Base-by-base conservation (phyloP, 2,329 filamentous ascomycete species). In the Dothidotthia symphoricarpi region DNA sequence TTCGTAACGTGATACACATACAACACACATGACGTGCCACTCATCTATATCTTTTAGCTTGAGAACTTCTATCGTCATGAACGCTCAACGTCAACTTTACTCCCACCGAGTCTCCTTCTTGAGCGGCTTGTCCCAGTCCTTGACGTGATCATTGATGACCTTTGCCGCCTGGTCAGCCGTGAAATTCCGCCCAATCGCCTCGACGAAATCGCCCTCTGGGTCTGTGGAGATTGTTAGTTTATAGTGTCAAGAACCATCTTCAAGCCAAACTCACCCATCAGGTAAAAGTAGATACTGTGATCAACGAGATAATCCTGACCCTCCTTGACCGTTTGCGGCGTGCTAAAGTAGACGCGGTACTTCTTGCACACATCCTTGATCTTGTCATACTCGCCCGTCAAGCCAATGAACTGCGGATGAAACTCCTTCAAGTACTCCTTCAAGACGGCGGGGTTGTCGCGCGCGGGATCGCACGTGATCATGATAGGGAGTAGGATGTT, bases 221-320 rank as follows among this genome's bases (percentile, higher is more conserved):
- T 97, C 93, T 82, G 35, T 37, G 5, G 8, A 16, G 11, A 13
- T 15, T 3, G 15, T n/a, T n/a, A n/a, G n/a, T n/a, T n/a, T n/a
- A n/a, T n/a, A n/a, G n/a, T n/a, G n/a, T n/a, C n/a, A n/a, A n/a
- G n/a, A n/a, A n/a, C n/a, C 11, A 14, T 22, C 19, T 13, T 5
- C 15, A 35, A 9, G 16, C 7, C 9, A 10, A 33, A 71, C 77
- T 68, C 65, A 82, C 79, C 80, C 93, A 98, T 98, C 53, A 98
- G 72, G 69, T 98, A 98, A 61, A 98, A 98, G 75, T 98, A 98
- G 55, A 98, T 98, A 68, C 89, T 96, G 73, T 98, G 93, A 68
- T 98, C 93, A 10, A 98, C 93, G 56, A 98, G 70, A 66, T 98
- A 98, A 69, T 98, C 93, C 74, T 96, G 86, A 1, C 91, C 93